Evolutionary conservation across 169 alveolate genomes (phyloP).

Genomic region (Cyclospora cayetanensis): DNA sequence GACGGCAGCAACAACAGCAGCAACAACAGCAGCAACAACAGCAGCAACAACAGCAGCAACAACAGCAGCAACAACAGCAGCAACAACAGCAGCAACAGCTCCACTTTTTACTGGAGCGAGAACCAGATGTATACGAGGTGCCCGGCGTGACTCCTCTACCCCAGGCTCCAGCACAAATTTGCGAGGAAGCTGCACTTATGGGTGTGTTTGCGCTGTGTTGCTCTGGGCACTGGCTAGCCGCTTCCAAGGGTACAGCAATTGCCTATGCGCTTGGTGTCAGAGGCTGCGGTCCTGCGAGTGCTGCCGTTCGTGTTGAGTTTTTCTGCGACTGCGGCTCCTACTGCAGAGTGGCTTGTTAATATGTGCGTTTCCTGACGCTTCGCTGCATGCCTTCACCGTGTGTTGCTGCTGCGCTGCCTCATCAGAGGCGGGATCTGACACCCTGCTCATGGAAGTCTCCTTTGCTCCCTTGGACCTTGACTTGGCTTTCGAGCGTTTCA

Average conservation of each 20-base stretch:
- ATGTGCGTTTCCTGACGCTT: neutral
- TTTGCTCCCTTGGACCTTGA: neutral
- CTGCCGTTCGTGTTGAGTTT: neutral
- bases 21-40: slow-evolving; percentile 38
- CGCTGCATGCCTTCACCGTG: neutral
- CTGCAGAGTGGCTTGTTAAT: too few relatives aligned
- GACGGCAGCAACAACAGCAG: slow-evolving; percentile 33
- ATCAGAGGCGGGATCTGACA: neutral
- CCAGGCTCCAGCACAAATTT: neutral
- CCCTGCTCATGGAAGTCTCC: neutral
- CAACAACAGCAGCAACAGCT: neutral
- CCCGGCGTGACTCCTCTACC: neutral
- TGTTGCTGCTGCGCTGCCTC: neutral
- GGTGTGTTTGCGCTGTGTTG: neutral
- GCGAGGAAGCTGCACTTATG: neutral
- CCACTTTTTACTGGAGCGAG: neutral
- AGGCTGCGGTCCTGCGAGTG: neutral
- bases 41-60: neutral
- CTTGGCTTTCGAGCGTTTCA: slow-evolving; percentile 23
- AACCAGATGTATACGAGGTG: neutral
- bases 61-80: slow-evolving; percentile 38
- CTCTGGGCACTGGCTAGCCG: neutral
- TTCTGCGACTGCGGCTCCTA: slow-evolving; percentile 3
- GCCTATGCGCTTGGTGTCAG: neutral
- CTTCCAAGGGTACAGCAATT: neutral